Evolutionary conservation across 2,329 filamentous ascomycete genomes (phyloP).

Genomic region (Fusarium armeniacum): DNA sequence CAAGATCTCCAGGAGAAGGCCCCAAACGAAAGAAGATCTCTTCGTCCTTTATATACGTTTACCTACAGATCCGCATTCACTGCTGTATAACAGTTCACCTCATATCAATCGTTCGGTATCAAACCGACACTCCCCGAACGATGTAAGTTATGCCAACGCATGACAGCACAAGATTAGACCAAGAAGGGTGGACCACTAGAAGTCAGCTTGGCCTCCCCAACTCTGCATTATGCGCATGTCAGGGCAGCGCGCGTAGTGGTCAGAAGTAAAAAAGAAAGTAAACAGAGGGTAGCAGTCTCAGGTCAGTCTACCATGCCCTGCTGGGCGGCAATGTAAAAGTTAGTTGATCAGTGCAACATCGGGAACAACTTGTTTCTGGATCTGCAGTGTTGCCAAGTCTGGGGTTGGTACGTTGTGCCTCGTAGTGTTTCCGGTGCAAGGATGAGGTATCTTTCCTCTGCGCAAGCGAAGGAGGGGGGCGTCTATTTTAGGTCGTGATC

Average conservation of each 20-base stretch:
- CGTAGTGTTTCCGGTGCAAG: neutral
- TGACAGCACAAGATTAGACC: conserved; percentile 25
- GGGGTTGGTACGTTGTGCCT: neutral
- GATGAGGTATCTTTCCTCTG: neutral
- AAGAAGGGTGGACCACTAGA: neutral
- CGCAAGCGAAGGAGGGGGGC: neutral
- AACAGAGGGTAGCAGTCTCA: neutral
- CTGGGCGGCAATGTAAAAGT: neutral
- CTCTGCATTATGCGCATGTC: conserved; percentile 15
- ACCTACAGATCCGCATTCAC: neutral
- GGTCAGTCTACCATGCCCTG: neutral
- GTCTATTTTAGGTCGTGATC: conserved; percentile 5
- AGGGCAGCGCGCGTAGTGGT: conserved; percentile 16
- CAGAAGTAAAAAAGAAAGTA: neutral
- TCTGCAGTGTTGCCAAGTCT: no score
- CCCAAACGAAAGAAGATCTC: fast-evolving
- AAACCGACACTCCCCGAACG: conserved; percentile 38
- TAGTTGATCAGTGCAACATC: conserved; percentile 7
- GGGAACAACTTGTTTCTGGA: neutral
- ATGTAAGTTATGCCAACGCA: conserved; percentile 27
- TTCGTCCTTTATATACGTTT: neutral
- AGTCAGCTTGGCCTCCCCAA: conserved; percentile 5
- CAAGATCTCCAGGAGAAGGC: neutral
- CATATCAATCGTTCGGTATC: conserved; percentile 6
- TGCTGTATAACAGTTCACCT: neutral